Conservation (phyloP, 768 basidiomycete species). For the Russula sp. region DNA sequence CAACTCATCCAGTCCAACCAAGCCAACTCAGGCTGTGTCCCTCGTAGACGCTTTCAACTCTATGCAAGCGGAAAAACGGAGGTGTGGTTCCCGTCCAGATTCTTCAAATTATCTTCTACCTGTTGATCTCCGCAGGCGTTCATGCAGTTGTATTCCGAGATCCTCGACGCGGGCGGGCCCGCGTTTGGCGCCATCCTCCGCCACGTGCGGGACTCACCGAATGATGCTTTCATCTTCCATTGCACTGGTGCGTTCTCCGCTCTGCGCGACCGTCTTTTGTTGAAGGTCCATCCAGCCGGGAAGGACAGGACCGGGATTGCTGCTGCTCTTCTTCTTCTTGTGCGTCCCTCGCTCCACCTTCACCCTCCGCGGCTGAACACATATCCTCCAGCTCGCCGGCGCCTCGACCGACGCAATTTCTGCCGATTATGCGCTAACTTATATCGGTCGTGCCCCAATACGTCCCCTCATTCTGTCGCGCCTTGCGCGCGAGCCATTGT, state of each 20-base stretch:
- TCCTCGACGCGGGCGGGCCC: slow-evolving; percentile 66
- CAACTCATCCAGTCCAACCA: neutral
- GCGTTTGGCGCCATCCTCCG: slow-evolving; percentile 71
- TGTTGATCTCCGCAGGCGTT: slow-evolving; percentile 52
- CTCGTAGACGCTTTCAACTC: slow-evolving; percentile 58
- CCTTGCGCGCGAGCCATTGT: slow-evolving; percentile 66
- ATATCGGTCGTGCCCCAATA: slow-evolving; percentile 76
- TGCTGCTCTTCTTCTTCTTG: slow-evolving; percentile 70
- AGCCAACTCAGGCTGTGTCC: neutral
- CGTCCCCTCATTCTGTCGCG: slow-evolving; percentile 67
- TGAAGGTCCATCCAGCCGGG: slow-evolving; percentile 47
- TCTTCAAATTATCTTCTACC: neutral
- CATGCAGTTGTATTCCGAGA: slow-evolving; percentile 77
- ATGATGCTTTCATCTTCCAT: slow-evolving; percentile 65
- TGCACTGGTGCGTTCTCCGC: slow-evolving; percentile 54
- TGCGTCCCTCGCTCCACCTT: slow-evolving; percentile 34
- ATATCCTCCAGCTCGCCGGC: slow-evolving; percentile 58
- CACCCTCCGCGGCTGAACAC: neutral
- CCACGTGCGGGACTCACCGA: slow-evolving; percentile 68
- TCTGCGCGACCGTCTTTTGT: neutral
- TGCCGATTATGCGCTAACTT: slow-evolving; percentile 72
- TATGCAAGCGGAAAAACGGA: slow-evolving; percentile 81
- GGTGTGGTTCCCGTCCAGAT: slow-evolving; percentile 39
- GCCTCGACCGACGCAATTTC: slow-evolving; percentile 63
- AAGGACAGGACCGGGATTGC: slow-evolving; percentile 80